Base-by-base conservation (phyloP, 2,329 filamentous ascomycete genomes). In the Beauveria caledonica region DNA sequence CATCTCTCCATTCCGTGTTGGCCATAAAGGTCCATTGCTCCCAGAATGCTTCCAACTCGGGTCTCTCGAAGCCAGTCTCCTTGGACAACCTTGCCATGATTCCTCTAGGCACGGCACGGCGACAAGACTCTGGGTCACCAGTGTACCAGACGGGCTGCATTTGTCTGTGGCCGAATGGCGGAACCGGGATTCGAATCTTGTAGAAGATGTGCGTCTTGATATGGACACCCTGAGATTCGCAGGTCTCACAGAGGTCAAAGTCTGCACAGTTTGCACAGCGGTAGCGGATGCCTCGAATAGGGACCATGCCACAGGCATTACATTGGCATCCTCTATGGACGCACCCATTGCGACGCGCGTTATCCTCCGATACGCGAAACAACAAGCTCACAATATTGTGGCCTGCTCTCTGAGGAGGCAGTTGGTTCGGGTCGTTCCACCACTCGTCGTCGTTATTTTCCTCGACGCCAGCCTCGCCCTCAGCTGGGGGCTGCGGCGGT, bases 21-120 rank as follows among this genome's bases (percentile, higher is more conserved):
- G 93, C 93, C 74, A 97, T 87, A 71, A 92, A 97, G 5, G 90
- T 92, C 82, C 96, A 99, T 70, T 97, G 93, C 69, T 97, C 93
- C 87, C 92, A 97, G 46, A 96, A 84, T 7, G 92, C 93, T 74
- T 97, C 93, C 6, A 99, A 78, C 72, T 96, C 91, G 1, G 91
- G 88, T 29, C 88, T 84, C 69, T 97, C 92, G 73, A 95, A 90
- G 19, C 86, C 86, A 0, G 89, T 92, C 63, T 90, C 86, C 59
- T 80, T 80, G 33, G 85, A 84, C 59, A 92, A 79, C 62, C 86
- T 86, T 58, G 85, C 82, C 58, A 90, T 86, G 42, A 94, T 75
- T 1, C 78, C 72, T 27, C 85, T 81, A 1, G 86, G 84, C n/a
- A 97, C 78, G 49, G 78, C 85, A 21, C 84, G 81, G 19, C 84